Conservation (phyloP, 148 eudicot genomes). For the Dianthus caryophyllus region DNA sequence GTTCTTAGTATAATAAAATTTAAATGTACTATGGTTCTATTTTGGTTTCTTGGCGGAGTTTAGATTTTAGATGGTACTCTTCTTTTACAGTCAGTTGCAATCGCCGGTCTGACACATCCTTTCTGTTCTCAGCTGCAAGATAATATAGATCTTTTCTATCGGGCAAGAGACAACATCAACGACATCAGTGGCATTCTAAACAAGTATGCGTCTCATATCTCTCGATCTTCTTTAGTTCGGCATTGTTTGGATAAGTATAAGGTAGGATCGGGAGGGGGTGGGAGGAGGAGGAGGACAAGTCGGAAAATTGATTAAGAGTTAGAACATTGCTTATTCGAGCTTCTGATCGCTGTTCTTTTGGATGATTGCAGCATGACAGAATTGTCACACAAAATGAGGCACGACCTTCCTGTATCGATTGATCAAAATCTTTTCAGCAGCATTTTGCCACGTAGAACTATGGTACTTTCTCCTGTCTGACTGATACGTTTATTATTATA, state of each 20-base stretch:
- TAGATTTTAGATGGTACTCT: too few relatives aligned
- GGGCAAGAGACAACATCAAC: slow-evolving; percentile 59
- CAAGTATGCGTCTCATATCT: slow-evolving; percentile 36
- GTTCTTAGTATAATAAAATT: neutral
- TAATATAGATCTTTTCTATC: slow-evolving; percentile 53
- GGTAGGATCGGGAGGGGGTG: too few relatives aligned
- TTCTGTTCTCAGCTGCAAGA: slow-evolving; percentile 51
- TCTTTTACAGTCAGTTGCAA: too few relatives aligned
- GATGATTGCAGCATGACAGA: slow-evolving; percentile 63
- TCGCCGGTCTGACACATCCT: neutral
- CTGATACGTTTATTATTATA: neutral
- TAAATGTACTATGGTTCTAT: neutral
- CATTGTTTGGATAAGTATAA: too few relatives aligned
- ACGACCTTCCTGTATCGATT: slow-evolving; percentile 60
- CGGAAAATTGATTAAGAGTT: neutral
- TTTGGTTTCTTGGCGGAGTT: neutral
- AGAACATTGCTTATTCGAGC: neutral
- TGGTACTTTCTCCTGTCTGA: slow-evolving; percentile 31
- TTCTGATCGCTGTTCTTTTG: slow-evolving; percentile 18
- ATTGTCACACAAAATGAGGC: slow-evolving; percentile 64
- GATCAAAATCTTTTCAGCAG: slow-evolving; percentile 58
- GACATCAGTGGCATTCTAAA: slow-evolving; percentile 44
- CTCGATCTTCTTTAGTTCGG: neutral
- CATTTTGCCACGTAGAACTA: slow-evolving; percentile 41
- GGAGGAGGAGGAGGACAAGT: too few relatives aligned